Evolutionary conservation across 2,329 filamentous ascomycete genomes (phyloP), one percentile per base, ranked within the genome.

Genomic region (Sarocladium kiliense): DNA sequence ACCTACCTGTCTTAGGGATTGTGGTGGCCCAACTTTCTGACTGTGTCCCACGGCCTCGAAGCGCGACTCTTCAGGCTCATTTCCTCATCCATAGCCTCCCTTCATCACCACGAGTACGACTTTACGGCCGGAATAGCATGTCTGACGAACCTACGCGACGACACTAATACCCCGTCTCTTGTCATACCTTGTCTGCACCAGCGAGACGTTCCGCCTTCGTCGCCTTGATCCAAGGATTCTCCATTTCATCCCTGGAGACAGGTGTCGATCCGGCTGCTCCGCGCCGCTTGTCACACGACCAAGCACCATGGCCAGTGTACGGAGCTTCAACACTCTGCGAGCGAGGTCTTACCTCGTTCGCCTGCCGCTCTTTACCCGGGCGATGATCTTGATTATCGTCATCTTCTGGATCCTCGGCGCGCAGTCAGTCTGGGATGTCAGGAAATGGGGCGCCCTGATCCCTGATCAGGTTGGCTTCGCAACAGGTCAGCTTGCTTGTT

Each of bases 361-460:
- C 50, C 78, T 97, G n/a, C 93, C 94, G 34, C 77, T 97, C 1
- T 91, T 94, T 68, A 97, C 94, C 25, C 84, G 92, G 53, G 70
- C 80, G 18, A 80, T 91, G 14, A 68, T 91, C 19, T 65, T 85
- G 3, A 71, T 86, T 44, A 88, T 96, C 56, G 65, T 88, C 30
- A 59, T 57, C 3, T 61, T 68, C 42, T 95, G 87, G 84, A 63
- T 90, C 34, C 75, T 86, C 6, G 80, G 86, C 44, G 68, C 92
- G 37, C 86, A 89, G 63, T 78, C 82, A 16, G 74, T 86, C 9
- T 92, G 87, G 84, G 81, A 88, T 68, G 69, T 96, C 54, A 76
- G 80, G 64, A 76, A 86, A 74, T 95, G 89, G 88, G 91, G 89
- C 3, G 80, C 87, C 30, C 74, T 97, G 64, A 85, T 88, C 63